phyloP scores from a whole-genome alignment of 1,284 basidiomycete species.

The Vanrija sp. region DNA sequence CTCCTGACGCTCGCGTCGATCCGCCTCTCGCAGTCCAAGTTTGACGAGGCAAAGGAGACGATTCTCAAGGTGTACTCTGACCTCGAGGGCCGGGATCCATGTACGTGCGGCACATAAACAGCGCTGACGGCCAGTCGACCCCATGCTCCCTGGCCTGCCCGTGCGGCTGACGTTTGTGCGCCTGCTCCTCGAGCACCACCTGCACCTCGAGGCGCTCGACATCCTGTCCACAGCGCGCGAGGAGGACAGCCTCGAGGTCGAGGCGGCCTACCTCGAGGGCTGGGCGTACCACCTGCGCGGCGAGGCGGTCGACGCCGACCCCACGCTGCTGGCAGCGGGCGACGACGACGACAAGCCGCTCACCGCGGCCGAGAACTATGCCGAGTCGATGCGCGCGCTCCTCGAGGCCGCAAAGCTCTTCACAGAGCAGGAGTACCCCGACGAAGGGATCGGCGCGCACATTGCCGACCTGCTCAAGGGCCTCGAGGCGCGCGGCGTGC shows the following conservation, averaged over 20 bases:
- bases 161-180: conserved; percentile 72
- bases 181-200: conserved; percentile 74
- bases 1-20: conserved; percentile 80
- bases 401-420: conserved; percentile 77
- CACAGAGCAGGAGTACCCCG: conserved; percentile 65
- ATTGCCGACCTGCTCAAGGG: conserved; percentile 67
- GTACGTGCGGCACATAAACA: conserved; percentile 49
- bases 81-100: conserved; percentile 70
- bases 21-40: conserved; percentile 77
- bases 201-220: conserved; percentile 66
- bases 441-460: conserved; percentile 74
- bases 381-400: conserved; percentile 73
- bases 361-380: conserved; percentile 72
- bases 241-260: conserved; percentile 79
- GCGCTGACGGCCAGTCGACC: conserved; percentile 56
- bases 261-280: conserved; percentile 92
- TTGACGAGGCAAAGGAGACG: conserved; percentile 71
- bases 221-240: conserved; percentile 76
- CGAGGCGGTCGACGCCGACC: conserved; percentile 35
- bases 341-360: conserved; percentile 53
- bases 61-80: conserved; percentile 66
- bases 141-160: conserved; percentile 67
- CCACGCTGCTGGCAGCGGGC: conserved; percentile 31
- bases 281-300: conserved; percentile 78
- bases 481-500: conserved; percentile 66